phyloP scores from a whole-genome alignment of 2,329 filamentous ascomycete genomes.

The Penicillium sp. region DNA sequence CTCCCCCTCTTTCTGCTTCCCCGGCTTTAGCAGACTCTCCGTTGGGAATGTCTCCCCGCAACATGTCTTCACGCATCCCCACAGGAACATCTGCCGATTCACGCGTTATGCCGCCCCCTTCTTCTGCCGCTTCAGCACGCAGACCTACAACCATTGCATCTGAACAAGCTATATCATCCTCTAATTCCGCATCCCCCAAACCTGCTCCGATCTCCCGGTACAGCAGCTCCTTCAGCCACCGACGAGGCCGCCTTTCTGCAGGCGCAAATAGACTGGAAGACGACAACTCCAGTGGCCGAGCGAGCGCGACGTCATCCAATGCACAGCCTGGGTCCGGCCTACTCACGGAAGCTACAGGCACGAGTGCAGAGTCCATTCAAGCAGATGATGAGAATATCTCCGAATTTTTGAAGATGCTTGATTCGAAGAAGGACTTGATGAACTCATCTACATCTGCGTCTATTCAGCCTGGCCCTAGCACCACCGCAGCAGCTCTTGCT shows the following conservation, averaged over 20 bases:
- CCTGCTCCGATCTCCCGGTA: conserved; percentile 71
- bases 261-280: conserved; percentile 53
- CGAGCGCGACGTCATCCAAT: conserved; percentile 44
- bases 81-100: conserved; percentile 35
- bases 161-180: conserved; percentile 55
- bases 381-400: conserved; percentile 89
- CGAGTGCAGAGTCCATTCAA: conserved; percentile 56
- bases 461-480: conserved; percentile 61
- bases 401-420: conserved; percentile 81
- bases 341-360: conserved; percentile 60
- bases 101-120: conserved; percentile 32
- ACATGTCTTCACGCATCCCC: conserved; percentile 36
- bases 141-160: conserved; percentile 47
- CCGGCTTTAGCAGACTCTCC: conserved; percentile 51
- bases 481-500: conserved; percentile 69
- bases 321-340: conserved; percentile 67
- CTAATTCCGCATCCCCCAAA: conserved; percentile 67
- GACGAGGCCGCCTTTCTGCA: conserved; percentile 66
- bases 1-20: conserved; percentile 84
- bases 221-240: conserved; percentile 87
- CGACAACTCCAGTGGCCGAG: conserved; percentile 52
- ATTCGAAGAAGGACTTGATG: conserved; percentile 79
- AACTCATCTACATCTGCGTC: conserved; percentile 49
- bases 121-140: conserved; percentile 32
- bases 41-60: conserved; percentile 46